Evolutionary conservation across 495 filamentous ascomycete genomes (phyloP).

Genomic region (Aspergillus nanangensis): DNA sequence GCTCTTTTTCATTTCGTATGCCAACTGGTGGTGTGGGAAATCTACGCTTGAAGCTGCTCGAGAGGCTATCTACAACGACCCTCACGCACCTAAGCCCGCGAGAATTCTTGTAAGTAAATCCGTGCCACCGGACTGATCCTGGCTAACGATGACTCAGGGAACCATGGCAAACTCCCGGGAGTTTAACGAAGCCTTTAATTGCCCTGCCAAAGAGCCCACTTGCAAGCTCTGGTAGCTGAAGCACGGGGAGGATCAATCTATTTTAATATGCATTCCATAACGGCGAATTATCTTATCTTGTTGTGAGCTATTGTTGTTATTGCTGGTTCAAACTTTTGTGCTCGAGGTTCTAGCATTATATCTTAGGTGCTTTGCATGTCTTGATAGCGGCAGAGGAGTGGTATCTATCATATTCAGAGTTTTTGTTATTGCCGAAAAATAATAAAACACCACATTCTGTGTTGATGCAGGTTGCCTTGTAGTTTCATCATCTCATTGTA

Average conservation of each 20-base stretch:
- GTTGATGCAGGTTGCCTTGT: too few species aligned
- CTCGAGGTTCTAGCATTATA: too few species aligned
- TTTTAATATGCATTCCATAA: neutral
- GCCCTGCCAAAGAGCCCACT: constrained; percentile 56
- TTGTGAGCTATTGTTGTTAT: too few species aligned
- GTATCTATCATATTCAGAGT: too few species aligned
- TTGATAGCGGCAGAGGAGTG: too few species aligned
- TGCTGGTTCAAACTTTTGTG: too few species aligned
- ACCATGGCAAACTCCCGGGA: constrained; percentile 63
- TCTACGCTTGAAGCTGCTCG: constrained; percentile 51
- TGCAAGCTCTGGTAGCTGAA: constrained; percentile 63
- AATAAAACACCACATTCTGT: too few species aligned
- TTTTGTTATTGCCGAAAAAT: too few species aligned
- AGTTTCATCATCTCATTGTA: too few species aligned
- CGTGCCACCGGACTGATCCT: neutral
- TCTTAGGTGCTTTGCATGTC: too few species aligned
- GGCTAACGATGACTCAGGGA: constrained; percentile 34
- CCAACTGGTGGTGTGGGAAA: constrained; percentile 67
- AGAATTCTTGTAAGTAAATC: constrained; percentile 49
- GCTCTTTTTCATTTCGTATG: constrained; percentile 67
- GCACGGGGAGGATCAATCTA: neutral
- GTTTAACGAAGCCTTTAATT: constrained; percentile 64
- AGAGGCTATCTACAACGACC: constrained; percentile 55
- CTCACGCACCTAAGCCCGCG: constrained; percentile 58
- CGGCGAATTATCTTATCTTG: too few species aligned